Conservation (phyloP, 2,329 filamentous ascomycete species). For the Ophiostoma ulmi region DNA sequence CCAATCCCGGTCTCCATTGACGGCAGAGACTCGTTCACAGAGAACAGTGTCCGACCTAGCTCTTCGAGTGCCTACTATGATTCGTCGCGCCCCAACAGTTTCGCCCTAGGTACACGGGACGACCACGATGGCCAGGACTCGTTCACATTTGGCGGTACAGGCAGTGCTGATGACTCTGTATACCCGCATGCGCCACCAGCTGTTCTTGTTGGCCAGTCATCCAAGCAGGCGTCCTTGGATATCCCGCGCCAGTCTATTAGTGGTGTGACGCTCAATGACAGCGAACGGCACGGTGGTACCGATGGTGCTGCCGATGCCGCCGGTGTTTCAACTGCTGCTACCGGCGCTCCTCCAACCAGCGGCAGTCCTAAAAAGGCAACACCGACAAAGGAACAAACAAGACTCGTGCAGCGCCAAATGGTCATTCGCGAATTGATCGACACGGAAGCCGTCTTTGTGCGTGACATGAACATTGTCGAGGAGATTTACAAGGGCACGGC, state of each 20-base stretch:
- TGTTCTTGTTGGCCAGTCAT: conserved; percentile 35
- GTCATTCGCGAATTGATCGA: conserved; percentile 89
- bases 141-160: conserved; percentile 39
- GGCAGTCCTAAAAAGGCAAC: conserved; percentile 36
- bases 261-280: conserved; percentile 37
- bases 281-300: conserved; percentile 19
- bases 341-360: neutral
- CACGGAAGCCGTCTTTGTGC: conserved; percentile 84
- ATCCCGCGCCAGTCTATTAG: conserved; percentile 39
- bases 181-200: conserved; percentile 29
- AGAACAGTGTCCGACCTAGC: conserved; percentile 32
- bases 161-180: conserved; percentile 19
- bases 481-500: conserved; percentile 97
- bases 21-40: conserved; percentile 30
- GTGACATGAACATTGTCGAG: conserved; percentile 95
- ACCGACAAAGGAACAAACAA: conserved; percentile 56
- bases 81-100: conserved; percentile 41
- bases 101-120: conserved; percentile 37
- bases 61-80: conserved; percentile 41
- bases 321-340: neutral
- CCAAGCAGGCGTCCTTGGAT: conserved; percentile 44
- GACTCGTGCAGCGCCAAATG: conserved; percentile 74
- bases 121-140: conserved; percentile 38
- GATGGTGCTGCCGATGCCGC: conserved; percentile 14
- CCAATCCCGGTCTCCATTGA: conserved; percentile 39